Evolutionary conservation across 768 basidiomycete genomes (phyloP).

Genomic region (Rubroboletus pulcherrimus): DNA sequence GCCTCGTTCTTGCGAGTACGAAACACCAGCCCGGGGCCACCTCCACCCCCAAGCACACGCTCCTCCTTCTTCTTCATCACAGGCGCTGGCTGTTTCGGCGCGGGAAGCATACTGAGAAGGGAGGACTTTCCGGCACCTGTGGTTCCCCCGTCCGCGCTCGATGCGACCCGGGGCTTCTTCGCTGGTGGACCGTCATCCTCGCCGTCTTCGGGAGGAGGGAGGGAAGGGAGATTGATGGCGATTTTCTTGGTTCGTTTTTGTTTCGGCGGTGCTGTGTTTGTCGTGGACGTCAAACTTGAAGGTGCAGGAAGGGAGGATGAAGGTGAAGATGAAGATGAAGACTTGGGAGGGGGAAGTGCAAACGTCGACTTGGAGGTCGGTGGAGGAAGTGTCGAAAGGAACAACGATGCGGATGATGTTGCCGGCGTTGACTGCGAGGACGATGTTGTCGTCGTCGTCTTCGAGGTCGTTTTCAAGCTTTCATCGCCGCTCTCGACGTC

Average conservation of each 20-base stretch:
- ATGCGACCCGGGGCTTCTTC: conserved; percentile 53
- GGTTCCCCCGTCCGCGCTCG: conserved; percentile 29
- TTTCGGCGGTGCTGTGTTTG: conserved; percentile 23
- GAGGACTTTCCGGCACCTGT: conserved; percentile 52
- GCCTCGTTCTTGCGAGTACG: conserved; percentile 30
- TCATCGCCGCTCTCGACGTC: conserved; percentile 58
- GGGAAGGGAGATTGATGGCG: conserved; percentile 36
- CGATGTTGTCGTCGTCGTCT: conserved; percentile 2
- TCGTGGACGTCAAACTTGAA: conserved; percentile 4
- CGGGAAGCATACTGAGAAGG: conserved; percentile 69
- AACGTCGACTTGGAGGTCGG: conserved; percentile 31
- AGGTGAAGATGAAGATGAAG: conserved; percentile 21
- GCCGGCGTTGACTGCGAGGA: background rate
- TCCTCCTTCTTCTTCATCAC: conserved; percentile 37
- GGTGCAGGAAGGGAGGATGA: conserved; percentile 29
- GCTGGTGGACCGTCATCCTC: conserved; percentile 51
- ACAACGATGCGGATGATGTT: conserved; percentile 3
- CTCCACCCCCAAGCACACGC: conserved; percentile 62
- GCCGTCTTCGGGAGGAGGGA: conserved; percentile 34
- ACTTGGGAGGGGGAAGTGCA: conserved; percentile 36
- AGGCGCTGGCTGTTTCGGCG: conserved; percentile 55
- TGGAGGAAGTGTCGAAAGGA: conserved; percentile 23
- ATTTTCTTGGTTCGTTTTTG: conserved; percentile 43
- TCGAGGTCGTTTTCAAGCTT: conserved; percentile 7
- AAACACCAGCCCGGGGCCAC: conserved; percentile 61